Percentiles rank a stretch among this genome's conserved stretches.
Conservation (phyloP, 208 protist genomes). For the Kentomonas sorsogonicus region DNA sequence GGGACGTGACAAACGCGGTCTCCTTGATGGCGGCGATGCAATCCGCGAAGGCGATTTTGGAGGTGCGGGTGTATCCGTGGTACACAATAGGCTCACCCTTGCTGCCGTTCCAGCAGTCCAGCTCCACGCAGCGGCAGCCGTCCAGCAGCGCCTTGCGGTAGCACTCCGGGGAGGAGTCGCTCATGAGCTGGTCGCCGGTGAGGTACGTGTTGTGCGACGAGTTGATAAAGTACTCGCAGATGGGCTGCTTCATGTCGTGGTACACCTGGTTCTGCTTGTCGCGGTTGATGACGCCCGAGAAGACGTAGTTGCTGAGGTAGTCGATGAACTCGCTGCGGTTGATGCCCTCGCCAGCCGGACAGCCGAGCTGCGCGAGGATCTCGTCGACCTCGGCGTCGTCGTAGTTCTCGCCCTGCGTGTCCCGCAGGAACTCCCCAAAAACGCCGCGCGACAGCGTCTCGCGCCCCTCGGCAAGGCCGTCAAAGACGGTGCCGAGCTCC, state of each 20-base stretch:
- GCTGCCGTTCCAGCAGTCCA: slow-evolving; percentile 80
- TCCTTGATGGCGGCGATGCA: slow-evolving; percentile 56
- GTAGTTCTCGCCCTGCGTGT: slow-evolving; percentile 36
- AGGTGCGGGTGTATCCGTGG: slow-evolving; percentile 76
- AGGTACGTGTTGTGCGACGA: slow-evolving; percentile 96
- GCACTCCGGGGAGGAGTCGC: slow-evolving; percentile 44
- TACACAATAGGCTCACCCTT: slow-evolving; percentile 71
- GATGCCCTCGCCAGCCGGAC: slow-evolving; percentile 23
- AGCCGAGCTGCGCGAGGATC: slow-evolving; percentile 32
- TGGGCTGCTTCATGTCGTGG: slow-evolving; percentile 79
- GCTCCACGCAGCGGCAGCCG: slow-evolving; percentile 77
- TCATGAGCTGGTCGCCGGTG: slow-evolving; percentile 88
- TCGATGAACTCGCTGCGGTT: slow-evolving; percentile 31
- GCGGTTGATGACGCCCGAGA: slow-evolving; percentile 25
- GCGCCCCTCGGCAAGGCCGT: slow-evolving; percentile 15
- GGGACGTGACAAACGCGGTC: slow-evolving; percentile 52
- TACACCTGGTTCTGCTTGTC: slow-evolving; percentile 35
- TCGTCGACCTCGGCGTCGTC: slow-evolving; percentile 28
- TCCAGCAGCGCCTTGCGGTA: slow-evolving; percentile 65
- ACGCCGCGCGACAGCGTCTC: slow-evolving; percentile 32
- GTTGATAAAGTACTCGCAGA: slow-evolving; percentile 89
- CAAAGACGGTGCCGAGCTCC: slow-evolving; percentile 53
- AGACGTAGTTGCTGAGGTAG: slow-evolving; percentile 35
- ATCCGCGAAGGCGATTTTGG: slow-evolving; percentile 60
- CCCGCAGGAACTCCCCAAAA: slow-evolving; percentile 39